Base-by-base conservation (phyloP, 768 basidiomycete genomes). In the Mycena crocata region DNA sequence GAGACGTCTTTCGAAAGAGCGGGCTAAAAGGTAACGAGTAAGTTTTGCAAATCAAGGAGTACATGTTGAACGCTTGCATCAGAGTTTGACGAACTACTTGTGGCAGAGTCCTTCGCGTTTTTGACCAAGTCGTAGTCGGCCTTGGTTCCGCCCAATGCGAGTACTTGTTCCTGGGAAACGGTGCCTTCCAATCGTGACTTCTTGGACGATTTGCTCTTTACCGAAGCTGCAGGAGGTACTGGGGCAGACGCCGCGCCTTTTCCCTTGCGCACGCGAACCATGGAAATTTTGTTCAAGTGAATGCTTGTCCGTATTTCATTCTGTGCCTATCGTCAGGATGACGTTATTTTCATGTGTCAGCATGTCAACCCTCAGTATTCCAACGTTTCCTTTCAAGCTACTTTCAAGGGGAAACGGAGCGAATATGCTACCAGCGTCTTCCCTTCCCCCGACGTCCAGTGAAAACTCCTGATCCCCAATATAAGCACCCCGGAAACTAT, bases 71-170 rank as follows among this genome's bases (percentile, higher is more conserved):
- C 23, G 49, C 75, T 57, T 72, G 81, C 77, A 74, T 83, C 82
- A 35, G 75, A 70, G 42, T 72, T 76, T 28, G 62, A 69, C 19
- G 75, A 72, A n/a, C 74, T 76, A 19, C 76, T 70, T 37, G 15
- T 70, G 13, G 75, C 69, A 35, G 76, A 73, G 31, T 80, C 77
- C 34, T 81, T 78, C 13, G 79, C 71, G 58, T 76, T 80, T 64
- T 83, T 82, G 52, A 87, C 66, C 32, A 87, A 69, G 26, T 83
- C 80, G n/a, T 80, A 73, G 67, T 88, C 87, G 21, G 79, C 82
- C 35, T 82, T 80, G 40, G 81, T 83, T 24, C 85, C 86, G 26
- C 86, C 87, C 3, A 87, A 71, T 1, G 83, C 81, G 9, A 76
- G 66, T 7, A 86, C 73, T 57, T 80, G 78, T 12, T 77, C 71